A percentile compares a stretch with the other conserved stretches of the same genome.
phyloP scores from a whole-genome alignment of 768 basidiomycete genomes.

The Kwoniella sp. region DNA sequence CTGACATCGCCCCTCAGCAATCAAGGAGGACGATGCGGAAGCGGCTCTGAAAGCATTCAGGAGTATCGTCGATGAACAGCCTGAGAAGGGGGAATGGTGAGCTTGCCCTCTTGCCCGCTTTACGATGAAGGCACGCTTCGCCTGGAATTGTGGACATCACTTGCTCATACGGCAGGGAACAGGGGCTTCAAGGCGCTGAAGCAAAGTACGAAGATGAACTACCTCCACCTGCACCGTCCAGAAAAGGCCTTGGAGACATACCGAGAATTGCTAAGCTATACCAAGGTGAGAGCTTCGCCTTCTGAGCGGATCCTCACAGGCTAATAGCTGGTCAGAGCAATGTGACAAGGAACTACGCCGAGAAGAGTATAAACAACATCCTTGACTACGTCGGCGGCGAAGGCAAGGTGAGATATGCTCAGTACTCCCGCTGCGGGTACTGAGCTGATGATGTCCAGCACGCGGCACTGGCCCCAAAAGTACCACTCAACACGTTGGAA shows the following conservation, averaged over 20 bases:
- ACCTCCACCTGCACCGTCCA: slow-evolving; percentile 70
- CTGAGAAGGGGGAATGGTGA: slow-evolving; percentile 86
- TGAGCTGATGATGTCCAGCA: slow-evolving; percentile 55
- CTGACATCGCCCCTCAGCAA: slow-evolving; percentile 55
- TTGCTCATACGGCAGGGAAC: background rate
- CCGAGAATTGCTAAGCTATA: slow-evolving; percentile 79
- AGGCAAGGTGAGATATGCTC: slow-evolving; percentile 61
- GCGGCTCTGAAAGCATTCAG: slow-evolving; percentile 85
- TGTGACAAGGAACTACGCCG: slow-evolving; percentile 60
- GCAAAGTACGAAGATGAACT: slow-evolving; percentile 91
- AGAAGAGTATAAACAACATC: slow-evolving; percentile 98
- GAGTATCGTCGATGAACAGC: slow-evolving; percentile 82
- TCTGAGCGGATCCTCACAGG: background rate
- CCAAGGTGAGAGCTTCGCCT: slow-evolving; percentile 58
- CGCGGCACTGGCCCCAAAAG: slow-evolving; percentile 41
- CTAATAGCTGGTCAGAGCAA: slow-evolving; percentile 25
- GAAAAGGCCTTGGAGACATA: slow-evolving; percentile 82
- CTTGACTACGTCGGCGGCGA: slow-evolving; percentile 92
- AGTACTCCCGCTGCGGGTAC: slow-evolving; percentile 55
- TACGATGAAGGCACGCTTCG: no score
- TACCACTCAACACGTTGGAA: slow-evolving; percentile 75
- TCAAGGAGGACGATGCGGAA: slow-evolving; percentile 91
- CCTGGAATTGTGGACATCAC: no score
- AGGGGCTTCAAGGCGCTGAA: slow-evolving; percentile 99
- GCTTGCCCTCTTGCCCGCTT: background rate